A percentile compares a stretch with the other conserved stretches of the same genome.
These are phyloP conservation scores for Hypomontagnella monticulosa DNA, from an alignment of 495 filamentous ascomycete species.

Conservation along the genomic window DNA sequence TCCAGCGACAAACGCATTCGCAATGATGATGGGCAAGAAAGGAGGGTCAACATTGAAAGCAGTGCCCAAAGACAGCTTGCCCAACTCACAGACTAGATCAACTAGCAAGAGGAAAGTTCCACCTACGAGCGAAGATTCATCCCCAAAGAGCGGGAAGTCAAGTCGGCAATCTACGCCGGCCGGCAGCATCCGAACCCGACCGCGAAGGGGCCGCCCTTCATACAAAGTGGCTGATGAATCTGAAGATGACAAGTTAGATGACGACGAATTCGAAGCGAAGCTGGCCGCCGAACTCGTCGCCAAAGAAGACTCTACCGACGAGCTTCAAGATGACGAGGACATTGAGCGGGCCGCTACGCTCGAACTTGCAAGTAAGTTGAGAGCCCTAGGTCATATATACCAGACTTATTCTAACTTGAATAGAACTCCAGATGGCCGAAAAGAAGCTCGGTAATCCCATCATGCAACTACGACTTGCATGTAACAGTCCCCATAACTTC, in stretches of 20 bases:
- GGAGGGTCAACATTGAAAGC: conserved; percentile 33
- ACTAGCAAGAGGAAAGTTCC: conserved; percentile 58
- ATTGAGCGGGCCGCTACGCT: conserved; percentile 75
- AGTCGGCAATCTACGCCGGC: conserved; percentile 76
- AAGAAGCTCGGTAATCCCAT: conserved; percentile 97
- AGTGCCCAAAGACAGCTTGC: conserved; percentile 25
- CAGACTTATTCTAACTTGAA: conserved; percentile 27
- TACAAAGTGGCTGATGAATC: conserved; percentile 61
- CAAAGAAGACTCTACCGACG: conserved; percentile 61
- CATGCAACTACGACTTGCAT: conserved; percentile 90
- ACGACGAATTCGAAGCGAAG: conserved; percentile 76
- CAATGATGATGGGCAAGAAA: conserved; percentile 59
- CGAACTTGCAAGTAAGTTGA: conserved; percentile 75
- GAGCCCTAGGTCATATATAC: neutral
- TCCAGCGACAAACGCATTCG: conserved; percentile 53
- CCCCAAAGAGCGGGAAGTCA: conserved; percentile 74
- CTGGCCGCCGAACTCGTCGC: conserved; percentile 68
- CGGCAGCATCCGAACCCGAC: conserved; percentile 56
- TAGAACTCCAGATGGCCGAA: conserved; percentile 79
- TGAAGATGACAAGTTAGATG: conserved; percentile 78
- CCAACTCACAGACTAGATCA: conserved; percentile 38
- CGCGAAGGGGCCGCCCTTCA: conserved; percentile 51
- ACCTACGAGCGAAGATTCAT: conserved; percentile 43
- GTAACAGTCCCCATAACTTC: conserved; percentile 95
- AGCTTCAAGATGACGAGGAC: conserved; percentile 63